These are phyloP conservation scores for Thelephora ganbajun DNA, from an alignment of 768 basidiomycete genomes.

Conservation along the genomic window DNA sequence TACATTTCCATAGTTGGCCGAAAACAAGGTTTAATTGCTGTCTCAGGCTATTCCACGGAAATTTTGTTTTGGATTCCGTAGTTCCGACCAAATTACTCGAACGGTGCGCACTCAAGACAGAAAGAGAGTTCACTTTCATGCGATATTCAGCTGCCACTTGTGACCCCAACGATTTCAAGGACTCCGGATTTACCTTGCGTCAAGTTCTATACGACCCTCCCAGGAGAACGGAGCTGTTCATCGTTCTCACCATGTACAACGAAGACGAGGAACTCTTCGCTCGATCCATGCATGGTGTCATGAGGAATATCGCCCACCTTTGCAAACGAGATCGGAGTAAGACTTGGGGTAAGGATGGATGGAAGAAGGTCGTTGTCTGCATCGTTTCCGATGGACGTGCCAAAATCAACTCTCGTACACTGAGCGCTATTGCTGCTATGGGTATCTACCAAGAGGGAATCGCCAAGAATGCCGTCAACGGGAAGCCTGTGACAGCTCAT, in stretches of 20 bases:
- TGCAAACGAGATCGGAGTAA: conserved; percentile 77
- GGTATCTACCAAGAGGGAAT: conserved; percentile 92
- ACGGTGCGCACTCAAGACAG: conserved; percentile 61
- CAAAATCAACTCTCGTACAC: conserved; percentile 74
- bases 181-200: conserved; percentile 71
- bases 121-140: conserved; percentile 92
- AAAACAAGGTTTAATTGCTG: neutral
- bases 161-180: conserved; percentile 87
- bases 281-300: conserved; percentile 90
- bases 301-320: conserved; percentile 85
- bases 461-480: conserved; percentile 76
- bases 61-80: conserved; percentile 81
- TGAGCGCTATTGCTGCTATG: conserved; percentile 84
- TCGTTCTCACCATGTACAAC: conserved; percentile 98
- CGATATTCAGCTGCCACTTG: conserved; percentile 92
- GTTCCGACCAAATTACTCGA: conserved; percentile 87
- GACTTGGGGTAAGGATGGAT: conserved; percentile 95
- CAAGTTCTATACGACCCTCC: conserved; percentile 89
- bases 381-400: conserved; percentile 78
- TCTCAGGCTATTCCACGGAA: conserved; percentile 72
- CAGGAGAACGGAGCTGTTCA: conserved; percentile 84
- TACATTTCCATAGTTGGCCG: conserved; percentile 7
- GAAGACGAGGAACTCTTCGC: conserved; percentile 86
- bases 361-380: conserved; percentile 96
- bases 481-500: conserved; percentile 74